Conservation (phyloP, 805 yeast genomes). For the Ogataea nonfermentans region DNA sequence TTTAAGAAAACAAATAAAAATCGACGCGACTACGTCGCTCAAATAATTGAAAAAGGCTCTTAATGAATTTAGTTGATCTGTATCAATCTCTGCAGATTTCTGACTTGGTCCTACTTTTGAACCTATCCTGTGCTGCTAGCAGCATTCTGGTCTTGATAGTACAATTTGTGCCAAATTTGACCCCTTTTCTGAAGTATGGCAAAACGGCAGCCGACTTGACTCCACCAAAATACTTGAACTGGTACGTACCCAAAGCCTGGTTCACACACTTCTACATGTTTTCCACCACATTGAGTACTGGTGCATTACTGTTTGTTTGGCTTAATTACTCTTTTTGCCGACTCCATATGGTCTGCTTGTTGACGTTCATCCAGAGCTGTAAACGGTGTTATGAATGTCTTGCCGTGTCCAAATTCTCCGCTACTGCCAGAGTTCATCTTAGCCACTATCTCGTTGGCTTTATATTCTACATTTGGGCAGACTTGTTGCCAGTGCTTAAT, state of each 20-base stretch:
- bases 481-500: conserved; percentile 33
- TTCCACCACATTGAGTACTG: conserved; percentile 27
- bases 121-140: conserved; percentile 9
- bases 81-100: not conserved
- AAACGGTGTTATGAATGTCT: conserved; percentile 58
- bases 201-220: conserved; percentile 33
- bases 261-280: conserved; percentile 62
- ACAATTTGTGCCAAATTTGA: conserved; percentile 29
- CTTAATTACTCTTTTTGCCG: not conserved
- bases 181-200: conserved; percentile 44
- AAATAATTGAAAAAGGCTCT: not conserved
- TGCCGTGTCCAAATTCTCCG: conserved; percentile 45
- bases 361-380: conserved; percentile 47
- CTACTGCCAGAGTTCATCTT: conserved; percentile 55
- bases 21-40: conserved; percentile 9
- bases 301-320: not conserved
- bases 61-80: no score
- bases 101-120: not conserved
- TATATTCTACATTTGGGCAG: conserved; percentile 52
- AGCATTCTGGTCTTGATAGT: conserved; percentile 34
- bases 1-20: conserved; percentile 1
- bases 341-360: conserved; percentile 9
- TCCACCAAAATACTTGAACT: conserved; percentile 1
- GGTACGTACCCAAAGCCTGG: conserved; percentile 59
- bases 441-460: conserved; percentile 67